These are phyloP conservation scores for Candida chauliodis DNA, from an alignment of 805 yeast species.

Conservation along the genomic window DNA sequence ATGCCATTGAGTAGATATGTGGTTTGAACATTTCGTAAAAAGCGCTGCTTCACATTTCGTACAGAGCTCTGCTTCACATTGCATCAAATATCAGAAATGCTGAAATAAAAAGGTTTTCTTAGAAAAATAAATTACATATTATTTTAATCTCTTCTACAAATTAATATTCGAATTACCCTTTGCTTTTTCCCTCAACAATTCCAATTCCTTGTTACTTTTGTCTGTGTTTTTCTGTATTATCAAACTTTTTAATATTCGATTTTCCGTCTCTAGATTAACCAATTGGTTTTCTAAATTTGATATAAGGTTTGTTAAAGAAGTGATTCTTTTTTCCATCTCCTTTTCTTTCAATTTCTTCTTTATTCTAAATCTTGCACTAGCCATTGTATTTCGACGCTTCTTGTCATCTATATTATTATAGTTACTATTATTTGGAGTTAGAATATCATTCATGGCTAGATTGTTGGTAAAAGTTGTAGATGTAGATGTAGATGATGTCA, in stretches of 20 bases:
- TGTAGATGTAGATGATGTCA: neutral
- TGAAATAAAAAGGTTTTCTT: no score
- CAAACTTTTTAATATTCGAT: conserved; percentile 51
- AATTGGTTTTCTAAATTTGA: conserved; percentile 43
- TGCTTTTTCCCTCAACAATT: conserved; percentile 30
- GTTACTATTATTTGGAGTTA: neutral
- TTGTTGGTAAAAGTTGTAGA: neutral
- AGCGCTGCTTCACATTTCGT: no score
- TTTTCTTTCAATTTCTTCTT: conserved; percentile 59
- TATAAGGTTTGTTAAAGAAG: conserved; percentile 43
- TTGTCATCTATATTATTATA: conserved; percentile 32
- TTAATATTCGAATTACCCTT: neutral
- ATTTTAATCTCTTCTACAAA: no score
- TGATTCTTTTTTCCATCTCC: conserved; percentile 51
- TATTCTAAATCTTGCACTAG: conserved; percentile 60
- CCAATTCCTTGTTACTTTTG: conserved; percentile 37
- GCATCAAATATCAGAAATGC: no score
- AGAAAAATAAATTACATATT: no score
- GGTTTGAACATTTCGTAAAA: no score
- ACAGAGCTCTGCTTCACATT: no score
- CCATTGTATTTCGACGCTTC: conserved; percentile 59
- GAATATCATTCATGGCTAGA: neutral
- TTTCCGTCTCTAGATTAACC: conserved; percentile 59
- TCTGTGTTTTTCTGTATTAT: conserved; percentile 48
- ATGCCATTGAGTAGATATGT: no score